Conservation (phyloP, 441 rosid species). For the Viola pubescens region DNA sequence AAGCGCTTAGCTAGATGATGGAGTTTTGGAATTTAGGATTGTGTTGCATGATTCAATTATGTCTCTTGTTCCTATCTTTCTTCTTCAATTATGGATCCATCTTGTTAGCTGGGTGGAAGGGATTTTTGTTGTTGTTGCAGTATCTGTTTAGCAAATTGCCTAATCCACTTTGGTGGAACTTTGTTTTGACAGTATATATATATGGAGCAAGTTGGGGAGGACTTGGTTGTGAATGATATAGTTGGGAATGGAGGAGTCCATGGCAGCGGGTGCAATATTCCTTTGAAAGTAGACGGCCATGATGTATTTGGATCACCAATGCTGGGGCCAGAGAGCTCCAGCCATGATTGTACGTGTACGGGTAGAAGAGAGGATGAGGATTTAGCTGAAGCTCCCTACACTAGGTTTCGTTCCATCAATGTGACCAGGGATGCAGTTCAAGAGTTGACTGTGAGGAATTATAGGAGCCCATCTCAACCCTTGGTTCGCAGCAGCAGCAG, state of each 20-base stretch:
- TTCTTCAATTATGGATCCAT: background rate
- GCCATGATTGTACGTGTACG: constrained; percentile 19
- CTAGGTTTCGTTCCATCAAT: constrained; percentile 19
- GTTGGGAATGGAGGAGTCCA: constrained; percentile 23
- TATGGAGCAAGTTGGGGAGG: constrained; percentile 39
- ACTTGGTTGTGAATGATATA: constrained; percentile 30
- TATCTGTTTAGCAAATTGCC: background rate
- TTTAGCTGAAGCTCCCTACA: constrained; percentile 20
- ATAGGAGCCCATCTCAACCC: constrained; percentile 20
- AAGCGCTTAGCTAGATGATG: too few species aligned
- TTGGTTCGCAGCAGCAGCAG: constrained; percentile 17
- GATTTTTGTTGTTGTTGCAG: background rate
- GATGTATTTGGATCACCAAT: constrained; percentile 30
- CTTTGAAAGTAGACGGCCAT: constrained; percentile 31
- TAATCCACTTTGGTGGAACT: constrained; percentile 12
- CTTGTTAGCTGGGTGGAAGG: background rate
- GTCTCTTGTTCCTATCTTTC: too few species aligned
- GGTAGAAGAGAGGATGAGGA: constrained; percentile 13
- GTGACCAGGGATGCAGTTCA: constrained; percentile 32
- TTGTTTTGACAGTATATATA: constrained; percentile 19
- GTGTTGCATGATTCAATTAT: too few species aligned
- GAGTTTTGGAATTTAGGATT: too few species aligned
- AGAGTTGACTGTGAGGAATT: constrained; percentile 37
- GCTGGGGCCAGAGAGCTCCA: constrained; percentile 27
- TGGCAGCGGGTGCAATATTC: constrained; percentile 27